Conservation (phyloP, 202 grass and related monocot species). For the Hordeum pubiflorum region DNA sequence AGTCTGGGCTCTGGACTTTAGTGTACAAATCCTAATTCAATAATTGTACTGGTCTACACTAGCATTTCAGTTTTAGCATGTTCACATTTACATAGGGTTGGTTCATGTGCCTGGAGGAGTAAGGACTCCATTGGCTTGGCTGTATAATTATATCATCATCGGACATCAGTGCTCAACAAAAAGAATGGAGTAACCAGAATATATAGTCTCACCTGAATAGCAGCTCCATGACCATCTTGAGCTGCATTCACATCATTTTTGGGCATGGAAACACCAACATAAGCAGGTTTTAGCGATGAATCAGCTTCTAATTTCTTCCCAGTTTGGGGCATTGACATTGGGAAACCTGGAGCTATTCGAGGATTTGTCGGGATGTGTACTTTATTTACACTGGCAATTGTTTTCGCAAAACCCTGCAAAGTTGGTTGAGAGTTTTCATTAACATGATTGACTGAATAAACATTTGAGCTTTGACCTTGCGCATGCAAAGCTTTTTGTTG, state of each 20-base stretch:
- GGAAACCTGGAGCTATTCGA: conserved; percentile 60
- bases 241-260: conserved; percentile 41
- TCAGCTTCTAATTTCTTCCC: conserved; percentile 37
- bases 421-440: conserved; percentile 24
- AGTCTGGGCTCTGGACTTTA: not conserved
- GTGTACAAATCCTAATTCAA: not conserved
- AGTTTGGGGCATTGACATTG: conserved; percentile 29
- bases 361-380: conserved; percentile 72
- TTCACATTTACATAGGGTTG: not conserved
- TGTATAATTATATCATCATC: not conserved
- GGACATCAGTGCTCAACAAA: not conserved
- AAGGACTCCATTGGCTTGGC: conserved; percentile 3
- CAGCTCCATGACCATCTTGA: conserved; percentile 34
- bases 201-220: conserved; percentile 37
- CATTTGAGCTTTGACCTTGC: conserved; percentile 44
- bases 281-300: conserved; percentile 55
- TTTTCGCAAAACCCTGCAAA: conserved; percentile 25
- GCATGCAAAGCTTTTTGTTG: conserved; percentile 44
- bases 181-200: conserved; percentile 1
- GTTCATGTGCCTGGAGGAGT: not conserved
- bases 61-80: not conserved
- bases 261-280: conserved; percentile 54
- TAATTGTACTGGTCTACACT: not conserved
- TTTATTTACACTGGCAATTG: conserved; percentile 52
- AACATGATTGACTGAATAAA: conserved; percentile 49